Evolutionary conservation across 129 eudicot species (phyloP).

Genomic region (Gnaphalium uliginosum): DNA sequence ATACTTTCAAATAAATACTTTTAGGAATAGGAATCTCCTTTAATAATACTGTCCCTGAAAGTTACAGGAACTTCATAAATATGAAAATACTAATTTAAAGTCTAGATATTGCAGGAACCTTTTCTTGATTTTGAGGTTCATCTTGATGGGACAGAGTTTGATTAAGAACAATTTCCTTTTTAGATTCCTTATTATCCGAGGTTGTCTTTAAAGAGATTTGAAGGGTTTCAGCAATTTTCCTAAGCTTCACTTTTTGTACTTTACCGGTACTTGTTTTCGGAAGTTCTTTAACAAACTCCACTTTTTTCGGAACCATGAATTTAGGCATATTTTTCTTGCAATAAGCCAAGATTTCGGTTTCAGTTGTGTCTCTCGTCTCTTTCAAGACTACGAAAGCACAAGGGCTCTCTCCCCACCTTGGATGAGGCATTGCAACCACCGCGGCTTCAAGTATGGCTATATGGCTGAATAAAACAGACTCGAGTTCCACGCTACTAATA

Average conservation of each 20-base stretch:
- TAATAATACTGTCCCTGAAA: no score
- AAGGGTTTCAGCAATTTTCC: slow-evolving; percentile 31
- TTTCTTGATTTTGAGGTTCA: slow-evolving; percentile 19
- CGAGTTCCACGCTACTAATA: background rate
- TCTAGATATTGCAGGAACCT: slow-evolving; percentile 37
- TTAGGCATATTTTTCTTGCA: slow-evolving; percentile 38
- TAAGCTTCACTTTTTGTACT: slow-evolving; percentile 38
- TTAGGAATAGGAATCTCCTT: no score
- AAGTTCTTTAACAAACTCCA: slow-evolving; percentile 31
- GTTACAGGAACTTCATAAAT: no score
- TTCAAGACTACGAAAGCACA: background rate
- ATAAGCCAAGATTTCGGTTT: slow-evolving; percentile 19
- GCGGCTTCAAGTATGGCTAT: background rate
- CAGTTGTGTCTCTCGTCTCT: background rate
- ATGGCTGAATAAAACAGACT: background rate
- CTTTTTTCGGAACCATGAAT: slow-evolving; percentile 44
- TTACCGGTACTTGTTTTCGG: slow-evolving; percentile 48
- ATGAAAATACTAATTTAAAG: background rate
- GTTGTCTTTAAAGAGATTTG: slow-evolving; percentile 6
- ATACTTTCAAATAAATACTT: no score
- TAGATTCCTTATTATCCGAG: background rate
- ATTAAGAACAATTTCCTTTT: slow-evolving; percentile 17
- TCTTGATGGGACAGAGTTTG: slow-evolving; percentile 7
- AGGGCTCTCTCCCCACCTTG: background rate
- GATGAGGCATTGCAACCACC: background rate